Percentiles rank a stretch among this genome's conserved stretches.
These are phyloP conservation scores for Solanum ahanhuiri DNA, from an alignment of 257 asterid genomes.

Conservation along the genomic window DNA sequence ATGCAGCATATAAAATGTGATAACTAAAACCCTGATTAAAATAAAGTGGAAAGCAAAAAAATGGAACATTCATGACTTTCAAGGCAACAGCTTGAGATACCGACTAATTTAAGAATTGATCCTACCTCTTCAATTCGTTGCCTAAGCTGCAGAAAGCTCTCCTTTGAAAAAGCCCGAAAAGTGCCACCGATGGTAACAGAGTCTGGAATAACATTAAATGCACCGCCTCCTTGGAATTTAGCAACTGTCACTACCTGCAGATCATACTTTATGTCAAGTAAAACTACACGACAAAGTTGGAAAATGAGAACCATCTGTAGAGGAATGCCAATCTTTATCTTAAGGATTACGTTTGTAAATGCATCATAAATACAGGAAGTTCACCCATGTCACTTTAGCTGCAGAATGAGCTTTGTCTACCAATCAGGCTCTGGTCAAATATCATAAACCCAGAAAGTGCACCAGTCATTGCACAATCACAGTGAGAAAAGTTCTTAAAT, in stretches of 20 bases:
- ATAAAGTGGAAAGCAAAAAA: neutral
- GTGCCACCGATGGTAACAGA: constrained; percentile 93
- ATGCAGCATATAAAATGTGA: neutral
- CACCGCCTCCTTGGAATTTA: constrained; percentile 82
- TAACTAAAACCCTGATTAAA: neutral
- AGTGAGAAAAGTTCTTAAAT: neutral
- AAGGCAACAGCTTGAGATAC: neutral
- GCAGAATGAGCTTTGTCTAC: neutral
- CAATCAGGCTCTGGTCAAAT: neutral
- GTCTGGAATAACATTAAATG: constrained; percentile 89
- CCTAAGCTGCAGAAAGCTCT: constrained; percentile 57
- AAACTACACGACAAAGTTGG: neutral
- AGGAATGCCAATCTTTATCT: neutral
- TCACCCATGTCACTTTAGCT: neutral
- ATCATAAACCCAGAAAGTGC: neutral
- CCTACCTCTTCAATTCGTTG: constrained; percentile 70
- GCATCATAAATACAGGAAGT: neutral
- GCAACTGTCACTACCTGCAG: constrained; percentile 80
- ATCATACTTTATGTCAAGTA: neutral
- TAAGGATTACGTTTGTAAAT: neutral
- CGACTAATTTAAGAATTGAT: neutral
- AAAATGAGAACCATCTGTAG: neutral
- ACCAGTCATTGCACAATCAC: neutral
- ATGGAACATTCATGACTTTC: neutral
- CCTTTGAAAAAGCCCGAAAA: constrained; percentile 69